phyloP scores from a whole-genome alignment of 345 rosid genomes.

The Limnanthes douglasii region DNA sequence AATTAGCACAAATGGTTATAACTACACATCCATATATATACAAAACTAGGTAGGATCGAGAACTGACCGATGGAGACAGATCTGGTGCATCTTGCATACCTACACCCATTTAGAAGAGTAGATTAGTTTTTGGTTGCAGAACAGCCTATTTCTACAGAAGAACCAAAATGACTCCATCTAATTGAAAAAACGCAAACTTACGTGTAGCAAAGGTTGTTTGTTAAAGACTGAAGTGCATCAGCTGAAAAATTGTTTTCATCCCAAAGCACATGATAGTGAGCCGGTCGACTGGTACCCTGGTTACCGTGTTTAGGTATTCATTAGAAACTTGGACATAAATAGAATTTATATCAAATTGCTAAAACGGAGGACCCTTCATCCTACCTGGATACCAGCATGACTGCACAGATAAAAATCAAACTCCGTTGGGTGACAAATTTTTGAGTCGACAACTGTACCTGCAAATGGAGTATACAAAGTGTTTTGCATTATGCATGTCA shows the following conservation, averaged over 20 bases:
- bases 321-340: slow-evolving; percentile 1
- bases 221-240: slow-evolving; percentile 80
- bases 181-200: slow-evolving; percentile 14
- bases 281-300: slow-evolving; percentile 96
- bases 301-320: neutral
- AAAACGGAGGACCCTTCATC: neutral
- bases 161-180: neutral
- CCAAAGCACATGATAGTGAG: slow-evolving; percentile 97
- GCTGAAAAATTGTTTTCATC: slow-evolving; percentile 97
- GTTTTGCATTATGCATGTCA: neutral
- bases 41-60: neutral
- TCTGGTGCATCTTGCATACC: slow-evolving; percentile 94
- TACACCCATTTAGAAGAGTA: slow-evolving; percentile 11
- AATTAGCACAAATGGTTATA: slow-evolving; percentile 1
- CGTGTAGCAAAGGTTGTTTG: slow-evolving; percentile 96
- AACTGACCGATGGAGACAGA: slow-evolving; percentile 89
- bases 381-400: slow-evolving; percentile 97
- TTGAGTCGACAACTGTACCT: slow-evolving; percentile 98
- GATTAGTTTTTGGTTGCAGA: neutral
- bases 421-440: slow-evolving; percentile 95
- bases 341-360: neutral
- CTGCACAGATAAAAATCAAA: slow-evolving; percentile 96
- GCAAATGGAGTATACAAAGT: neutral
- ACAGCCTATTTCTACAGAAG: neutral
- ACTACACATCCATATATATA: neutral